phyloP scores from a whole-genome alignment of 768 basidiomycete species.

The Xerocomellus dryophilus region DNA sequence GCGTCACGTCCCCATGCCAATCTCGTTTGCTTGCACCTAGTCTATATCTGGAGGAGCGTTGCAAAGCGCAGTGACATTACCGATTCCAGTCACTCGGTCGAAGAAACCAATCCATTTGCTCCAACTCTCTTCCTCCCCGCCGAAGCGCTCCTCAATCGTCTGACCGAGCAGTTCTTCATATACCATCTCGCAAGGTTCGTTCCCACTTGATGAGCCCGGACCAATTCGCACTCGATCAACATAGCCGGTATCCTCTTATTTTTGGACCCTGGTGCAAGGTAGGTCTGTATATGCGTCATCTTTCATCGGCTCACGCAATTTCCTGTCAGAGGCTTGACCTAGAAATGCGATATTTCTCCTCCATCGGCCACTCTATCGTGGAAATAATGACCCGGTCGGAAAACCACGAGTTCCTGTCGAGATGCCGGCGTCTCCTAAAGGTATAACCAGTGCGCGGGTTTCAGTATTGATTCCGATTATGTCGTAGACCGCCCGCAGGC shows the following conservation, averaged over 20 bases:
- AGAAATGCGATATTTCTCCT: conserved; percentile 48
- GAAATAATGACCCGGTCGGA: conserved; percentile 53
- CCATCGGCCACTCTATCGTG: conserved; percentile 49
- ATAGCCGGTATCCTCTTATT: conserved; percentile 72
- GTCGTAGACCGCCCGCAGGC: conserved; percentile 22
- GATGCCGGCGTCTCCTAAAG: conserved; percentile 45
- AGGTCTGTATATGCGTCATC: conserved; percentile 19
- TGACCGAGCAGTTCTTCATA: conserved; percentile 51
- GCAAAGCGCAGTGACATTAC: conserved; percentile 1
- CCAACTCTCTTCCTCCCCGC: conserved; percentile 54
- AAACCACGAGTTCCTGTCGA: conserved; percentile 44
- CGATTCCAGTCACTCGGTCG: conserved; percentile 29
- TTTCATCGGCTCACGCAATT: background rate
- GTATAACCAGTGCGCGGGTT: conserved; percentile 32
- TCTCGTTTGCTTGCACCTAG: conserved; percentile 38
- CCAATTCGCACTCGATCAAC: conserved; percentile 9
- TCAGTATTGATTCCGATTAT: conserved; percentile 13
- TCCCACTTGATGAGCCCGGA: background rate
- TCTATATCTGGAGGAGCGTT: conserved; percentile 39
- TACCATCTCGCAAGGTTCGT: conserved; percentile 59
- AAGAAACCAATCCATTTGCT: conserved; percentile 49
- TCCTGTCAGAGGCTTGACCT: conserved; percentile 51
- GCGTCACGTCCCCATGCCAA: conserved; percentile 27
- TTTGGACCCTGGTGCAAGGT: conserved; percentile 71
- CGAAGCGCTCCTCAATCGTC: conserved; percentile 48